Base-by-base conservation (phyloP, 305 asterid genomes). In the Fraxinus velutina region DNA sequence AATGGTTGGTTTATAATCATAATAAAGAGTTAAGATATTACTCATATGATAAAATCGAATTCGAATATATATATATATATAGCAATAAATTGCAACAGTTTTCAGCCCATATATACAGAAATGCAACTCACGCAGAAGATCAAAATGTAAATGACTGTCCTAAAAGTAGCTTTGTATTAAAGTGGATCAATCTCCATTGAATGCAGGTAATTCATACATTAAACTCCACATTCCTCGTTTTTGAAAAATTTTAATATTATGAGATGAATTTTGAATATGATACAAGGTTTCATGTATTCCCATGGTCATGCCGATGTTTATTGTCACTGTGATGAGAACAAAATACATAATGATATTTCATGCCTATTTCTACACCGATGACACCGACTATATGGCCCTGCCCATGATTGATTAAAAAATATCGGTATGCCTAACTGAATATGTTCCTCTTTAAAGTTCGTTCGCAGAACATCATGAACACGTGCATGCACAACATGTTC, bases 1-100 rank as follows among this genome's bases (percentile, higher is more conserved):
- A 86, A 75, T 70, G 44, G 27, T 47, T 70, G 77, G 82, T 82
- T 57, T 42, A 78, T 27, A 78, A 83, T 70, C 79, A 55, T 81
- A 75, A 47, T 22, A 47, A 75, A 78, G 36, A 77, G 39, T 22
- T 22, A 78, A 82, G 77, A 29, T 21, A 68, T 57, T 22, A 74
- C 64, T 68, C 79, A 70, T 17, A 22, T 78, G 55, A 80, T 73
- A 57, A 66, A 73, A 66, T 70, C 44, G 52, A 76, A 73, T 22
- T 8, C 36, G 29, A 24, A 6, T 2, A 64, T 22, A 60, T 29
- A 29, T 29, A 29, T 29, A 29, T 29, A 29, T 29, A 29, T 29
- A 29, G 32, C 32, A 29, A 29, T 29, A 29, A 29, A 29, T 29
- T 29, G 73, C 34, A 0, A 30, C 6, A 64, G 73, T 24, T 64